A percentile compares a stretch with the other conserved stretches of the same genome.
These are phyloP conservation scores for Primulina huaijiensis DNA, from an alignment of 257 asterid species.

Conservation along the genomic window DNA sequence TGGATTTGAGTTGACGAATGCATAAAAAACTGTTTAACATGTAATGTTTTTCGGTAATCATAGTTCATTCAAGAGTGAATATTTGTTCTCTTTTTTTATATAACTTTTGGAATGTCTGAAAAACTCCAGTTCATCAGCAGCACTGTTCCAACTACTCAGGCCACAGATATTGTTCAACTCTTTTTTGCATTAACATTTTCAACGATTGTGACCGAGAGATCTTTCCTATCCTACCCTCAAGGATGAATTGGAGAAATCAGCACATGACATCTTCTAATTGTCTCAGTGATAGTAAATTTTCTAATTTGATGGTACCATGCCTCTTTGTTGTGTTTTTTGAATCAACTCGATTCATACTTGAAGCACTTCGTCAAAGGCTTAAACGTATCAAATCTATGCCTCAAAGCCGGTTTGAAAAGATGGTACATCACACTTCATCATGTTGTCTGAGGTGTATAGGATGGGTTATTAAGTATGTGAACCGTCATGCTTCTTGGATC, in stretches of 20 bases:
- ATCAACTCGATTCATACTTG: constrained; percentile 80
- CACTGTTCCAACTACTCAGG: not conserved
- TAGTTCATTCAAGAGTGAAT: not conserved
- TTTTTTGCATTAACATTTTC: not conserved
- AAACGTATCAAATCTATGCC: constrained; percentile 55
- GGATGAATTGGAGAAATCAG: not conserved
- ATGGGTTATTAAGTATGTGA: constrained; percentile 73
- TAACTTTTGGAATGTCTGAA: too few relatives aligned
- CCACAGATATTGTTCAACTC: not conserved
- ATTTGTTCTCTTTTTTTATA: too few relatives aligned
- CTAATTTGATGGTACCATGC: not conserved
- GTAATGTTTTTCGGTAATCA: not conserved
- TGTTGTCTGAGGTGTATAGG: constrained; percentile 62
- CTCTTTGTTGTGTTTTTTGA: not conserved
- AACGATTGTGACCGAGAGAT: not conserved
- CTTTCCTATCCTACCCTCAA: not conserved
- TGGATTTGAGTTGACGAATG: not conserved
- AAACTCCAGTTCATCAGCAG: not conserved
- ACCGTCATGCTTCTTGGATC: constrained; percentile 57
- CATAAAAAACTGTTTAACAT: too few relatives aligned
- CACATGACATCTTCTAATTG: not conserved
- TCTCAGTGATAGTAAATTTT: not conserved
- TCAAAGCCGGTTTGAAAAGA: constrained; percentile 61
- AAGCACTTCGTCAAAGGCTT: constrained; percentile 83
- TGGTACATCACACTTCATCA: constrained; percentile 49